Evolutionary conservation across 345 rosid genomes (phyloP).

Genomic region (Pugionium cornutum): DNA sequence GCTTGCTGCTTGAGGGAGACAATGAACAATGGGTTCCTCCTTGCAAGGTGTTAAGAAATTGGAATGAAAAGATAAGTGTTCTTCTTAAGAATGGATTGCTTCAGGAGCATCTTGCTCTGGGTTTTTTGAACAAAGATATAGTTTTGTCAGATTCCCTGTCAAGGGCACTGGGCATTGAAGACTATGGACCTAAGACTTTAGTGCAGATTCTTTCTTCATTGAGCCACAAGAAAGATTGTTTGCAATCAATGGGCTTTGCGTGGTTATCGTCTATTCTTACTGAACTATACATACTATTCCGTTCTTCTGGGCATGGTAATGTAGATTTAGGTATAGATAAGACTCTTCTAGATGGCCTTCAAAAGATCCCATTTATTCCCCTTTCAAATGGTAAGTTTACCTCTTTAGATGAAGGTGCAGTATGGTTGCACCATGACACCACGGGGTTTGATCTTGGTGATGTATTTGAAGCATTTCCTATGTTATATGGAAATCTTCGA

Average conservation of each 20-base stretch:
- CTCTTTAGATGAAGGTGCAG: constrained; percentile 65
- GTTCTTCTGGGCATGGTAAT: constrained; percentile 48
- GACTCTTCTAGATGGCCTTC: constrained; percentile 52
- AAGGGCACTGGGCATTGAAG: constrained; percentile 71
- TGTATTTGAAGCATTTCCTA: constrained; percentile 68
- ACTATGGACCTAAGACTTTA: constrained; percentile 74
- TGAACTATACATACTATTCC: constrained; percentile 51
- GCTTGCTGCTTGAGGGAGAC: constrained; percentile 83
- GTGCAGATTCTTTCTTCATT: constrained; percentile 59
- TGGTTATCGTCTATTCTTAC: constrained; percentile 82
- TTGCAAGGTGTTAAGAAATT: constrained; percentile 80
- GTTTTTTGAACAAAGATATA: constrained; percentile 71
- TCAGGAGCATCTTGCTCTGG: constrained; percentile 77
- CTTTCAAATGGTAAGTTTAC: constrained; percentile 76
- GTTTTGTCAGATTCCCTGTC: constrained; percentile 76
- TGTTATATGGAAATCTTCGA: constrained; percentile 68
- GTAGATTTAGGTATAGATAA: constrained; percentile 42
- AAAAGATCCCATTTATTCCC: constrained; percentile 68
- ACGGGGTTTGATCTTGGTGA: constrained; percentile 50
- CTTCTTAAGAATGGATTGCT: constrained; percentile 67
- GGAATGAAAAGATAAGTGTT: constrained; percentile 65
- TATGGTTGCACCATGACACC: constrained; percentile 80
- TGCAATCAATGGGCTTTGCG: constrained; percentile 61
- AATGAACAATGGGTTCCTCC: constrained; percentile 77
- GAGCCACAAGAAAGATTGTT: constrained; percentile 54